Percentiles rank a stretch among this genome's conserved stretches.
phyloP scores from a whole-genome alignment of 2,329 filamentous ascomycete species.

The Fusarium illudens region DNA sequence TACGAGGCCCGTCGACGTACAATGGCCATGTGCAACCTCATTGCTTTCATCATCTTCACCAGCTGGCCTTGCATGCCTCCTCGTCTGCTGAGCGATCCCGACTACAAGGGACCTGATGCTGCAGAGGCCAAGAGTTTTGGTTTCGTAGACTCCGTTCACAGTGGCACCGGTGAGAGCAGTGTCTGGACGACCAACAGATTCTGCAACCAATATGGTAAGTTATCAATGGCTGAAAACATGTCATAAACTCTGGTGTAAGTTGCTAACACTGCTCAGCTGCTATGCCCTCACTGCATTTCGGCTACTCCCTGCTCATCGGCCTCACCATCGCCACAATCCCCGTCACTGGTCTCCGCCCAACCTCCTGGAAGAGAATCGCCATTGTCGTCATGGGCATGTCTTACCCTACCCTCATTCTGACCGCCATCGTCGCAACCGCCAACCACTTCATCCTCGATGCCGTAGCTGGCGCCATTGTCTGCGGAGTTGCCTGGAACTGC shows the following conservation, averaged over 20 bases:
- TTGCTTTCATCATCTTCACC: constrained; percentile 69
- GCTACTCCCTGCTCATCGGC: constrained; percentile 77
- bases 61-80: constrained; percentile 72
- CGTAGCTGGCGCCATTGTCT: constrained; percentile 72
- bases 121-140: constrained; percentile 67
- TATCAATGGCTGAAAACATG: not conserved
- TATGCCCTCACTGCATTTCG: constrained; percentile 80
- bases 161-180: constrained; percentile 61
- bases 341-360: constrained; percentile 61
- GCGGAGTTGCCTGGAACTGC: constrained; percentile 68
- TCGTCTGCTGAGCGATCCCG: constrained; percentile 64
- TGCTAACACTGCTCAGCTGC: constrained; percentile 59
- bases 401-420: constrained; percentile 71
- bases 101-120: constrained; percentile 63
- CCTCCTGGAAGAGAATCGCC: constrained; percentile 58
- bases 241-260: not conserved
- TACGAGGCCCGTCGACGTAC: constrained; percentile 67
- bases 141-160: constrained; percentile 69
- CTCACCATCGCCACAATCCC: constrained; percentile 74
- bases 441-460: constrained; percentile 80
- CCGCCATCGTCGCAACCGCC: constrained; percentile 74
- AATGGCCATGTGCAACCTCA: constrained; percentile 68
- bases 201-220: constrained; percentile 76
- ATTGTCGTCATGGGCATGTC: constrained; percentile 61
- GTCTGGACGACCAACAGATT: constrained; percentile 69